Conservation (phyloP, 352 stramenopile genomes). For the Phytophthora sp. region DNA sequence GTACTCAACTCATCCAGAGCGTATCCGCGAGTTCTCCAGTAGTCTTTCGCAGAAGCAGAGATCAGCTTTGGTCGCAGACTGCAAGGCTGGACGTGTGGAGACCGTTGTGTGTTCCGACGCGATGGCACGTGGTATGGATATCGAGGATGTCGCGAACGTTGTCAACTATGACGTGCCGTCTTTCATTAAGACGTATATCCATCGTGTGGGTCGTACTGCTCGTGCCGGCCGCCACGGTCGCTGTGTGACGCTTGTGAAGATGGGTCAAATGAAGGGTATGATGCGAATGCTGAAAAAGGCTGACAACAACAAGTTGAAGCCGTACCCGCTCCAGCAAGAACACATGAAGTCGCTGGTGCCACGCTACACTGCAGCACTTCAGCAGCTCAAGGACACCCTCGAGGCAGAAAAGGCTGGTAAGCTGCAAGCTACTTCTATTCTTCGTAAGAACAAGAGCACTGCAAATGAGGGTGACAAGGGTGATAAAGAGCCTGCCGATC, state of each 20-base stretch:
- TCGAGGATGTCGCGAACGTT: conserved; percentile 91
- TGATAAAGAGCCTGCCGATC: conserved; percentile 9
- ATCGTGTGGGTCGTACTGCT: conserved; percentile 84
- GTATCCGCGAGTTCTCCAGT: conserved; percentile 84
- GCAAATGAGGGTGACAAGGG: conserved; percentile 4
- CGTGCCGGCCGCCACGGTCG: conserved; percentile 79
- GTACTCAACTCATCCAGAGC: conserved; percentile 55
- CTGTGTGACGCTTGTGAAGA: conserved; percentile 84
- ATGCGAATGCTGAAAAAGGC: conserved; percentile 87
- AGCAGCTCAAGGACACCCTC: conserved; percentile 79
- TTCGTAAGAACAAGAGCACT: conserved; percentile 27
- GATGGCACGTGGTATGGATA: conserved; percentile 94
- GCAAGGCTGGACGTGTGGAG: conserved; percentile 66
- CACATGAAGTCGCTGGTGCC: conserved; percentile 86
- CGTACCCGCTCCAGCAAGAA: conserved; percentile 64
- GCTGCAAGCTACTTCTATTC: conserved; percentile 51
- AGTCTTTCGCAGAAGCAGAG: conserved; percentile 83
- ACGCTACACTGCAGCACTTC: conserved; percentile 70
- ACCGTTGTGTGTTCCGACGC: conserved; percentile 93
- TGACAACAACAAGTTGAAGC: conserved; percentile 74
- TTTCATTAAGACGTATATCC: conserved; percentile 93
- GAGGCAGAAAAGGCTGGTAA: conserved; percentile 79
- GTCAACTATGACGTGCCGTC: conserved; percentile 95
- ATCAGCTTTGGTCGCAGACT: conserved; percentile 77
- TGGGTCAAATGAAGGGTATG: conserved; percentile 82